Conservation (phyloP, 257 asterid genomes). For the Vinca minor region DNA sequence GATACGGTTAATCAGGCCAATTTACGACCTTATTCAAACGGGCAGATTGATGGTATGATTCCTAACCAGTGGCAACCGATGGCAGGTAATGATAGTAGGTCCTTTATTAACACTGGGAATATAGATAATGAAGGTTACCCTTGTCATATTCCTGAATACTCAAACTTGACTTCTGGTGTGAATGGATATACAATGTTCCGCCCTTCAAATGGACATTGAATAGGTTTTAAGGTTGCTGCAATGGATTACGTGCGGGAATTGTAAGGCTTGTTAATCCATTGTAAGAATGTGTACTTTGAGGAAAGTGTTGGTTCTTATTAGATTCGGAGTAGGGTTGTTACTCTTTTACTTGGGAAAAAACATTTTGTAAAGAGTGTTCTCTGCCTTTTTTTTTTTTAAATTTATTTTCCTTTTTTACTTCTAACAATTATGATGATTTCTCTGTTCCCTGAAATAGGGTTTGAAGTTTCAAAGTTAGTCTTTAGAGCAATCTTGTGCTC, state of each 20-base stretch:
- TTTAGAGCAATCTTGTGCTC: not conserved
- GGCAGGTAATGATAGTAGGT: slow-evolving; percentile 39
- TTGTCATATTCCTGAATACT: slow-evolving; percentile 49
- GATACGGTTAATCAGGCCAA: slow-evolving; percentile 45
- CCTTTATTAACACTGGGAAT: slow-evolving; percentile 30
- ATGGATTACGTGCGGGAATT: slow-evolving; percentile 11
- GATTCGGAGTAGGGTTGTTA: slow-evolving; percentile 26
- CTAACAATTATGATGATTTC: slow-evolving; percentile 12
- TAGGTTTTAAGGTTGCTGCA: slow-evolving; percentile 4
- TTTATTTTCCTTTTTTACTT: slow-evolving; percentile 16
- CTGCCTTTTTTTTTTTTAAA: slow-evolving; percentile 14
- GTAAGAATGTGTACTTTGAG: slow-evolving; percentile 18
- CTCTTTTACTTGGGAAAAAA: slow-evolving; percentile 11
- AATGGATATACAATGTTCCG: slow-evolving; percentile 56
- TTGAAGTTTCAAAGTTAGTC: slow-evolving; percentile 10
- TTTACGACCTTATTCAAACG: slow-evolving; percentile 33
- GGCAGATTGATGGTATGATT: slow-evolving; percentile 47
- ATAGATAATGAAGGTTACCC: slow-evolving; percentile 42
- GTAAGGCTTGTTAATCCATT: slow-evolving; percentile 13
- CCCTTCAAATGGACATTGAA: slow-evolving; percentile 66
- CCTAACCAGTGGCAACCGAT: slow-evolving; percentile 72
- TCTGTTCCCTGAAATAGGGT: not conserved
- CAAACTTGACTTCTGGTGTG: slow-evolving; percentile 36
- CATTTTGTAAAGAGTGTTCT: slow-evolving; percentile 32
- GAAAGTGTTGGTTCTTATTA: slow-evolving; percentile 17